Percentiles rank a stretch among this genome's conserved stretches.
phyloP scores from a whole-genome alignment of 495 filamentous ascomycete genomes.

The Hyaloscypha finlandica region DNA sequence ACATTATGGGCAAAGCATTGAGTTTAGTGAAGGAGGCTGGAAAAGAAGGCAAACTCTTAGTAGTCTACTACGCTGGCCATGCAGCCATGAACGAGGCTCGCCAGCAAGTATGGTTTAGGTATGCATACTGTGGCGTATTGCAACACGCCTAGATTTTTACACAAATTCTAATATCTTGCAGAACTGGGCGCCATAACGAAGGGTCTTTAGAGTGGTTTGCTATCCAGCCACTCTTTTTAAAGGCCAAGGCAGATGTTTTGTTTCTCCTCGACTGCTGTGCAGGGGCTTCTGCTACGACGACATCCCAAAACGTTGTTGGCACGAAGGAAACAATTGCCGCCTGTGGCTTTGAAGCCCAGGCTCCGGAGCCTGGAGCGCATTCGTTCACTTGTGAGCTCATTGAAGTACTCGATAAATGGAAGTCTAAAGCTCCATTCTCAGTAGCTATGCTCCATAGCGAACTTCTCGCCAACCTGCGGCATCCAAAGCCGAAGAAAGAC shows the following conservation, averaged over 20 bases:
- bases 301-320: background rate
- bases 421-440: conserved; percentile 3
- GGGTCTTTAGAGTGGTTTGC: conserved; percentile 20
- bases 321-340: conserved; percentile 20
- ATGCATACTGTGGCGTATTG: background rate
- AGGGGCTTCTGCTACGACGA: conserved; percentile 14
- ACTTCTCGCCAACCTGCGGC: conserved; percentile 5
- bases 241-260: conserved; percentile 13
- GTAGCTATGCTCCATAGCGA: conserved; percentile 17
- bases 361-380: conserved; percentile 11
- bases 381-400: conserved; percentile 20
- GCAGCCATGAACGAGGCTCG: conserved; percentile 12
- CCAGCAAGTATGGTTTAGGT: conserved; percentile 11
- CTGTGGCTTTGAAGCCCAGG: conserved; percentile 17
- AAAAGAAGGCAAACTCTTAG: conserved; percentile 7
- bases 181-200: background rate
- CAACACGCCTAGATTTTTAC: conserved; percentile 5
- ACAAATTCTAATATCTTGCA: conserved; percentile 7
- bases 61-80: conserved; percentile 21
- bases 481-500: conserved; percentile 3
- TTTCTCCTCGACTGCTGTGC: conserved; percentile 18
- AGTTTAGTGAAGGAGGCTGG: conserved; percentile 1
- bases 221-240: conserved; percentile 16
- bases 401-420: conserved; percentile 19
- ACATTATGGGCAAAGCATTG: conserved; percentile 9